Evolutionary conservation across 176 grass and related monocot species (phyloP), one percentile per base, ranked within the genome.

Genomic region (Puccinellia tenuiflora): DNA sequence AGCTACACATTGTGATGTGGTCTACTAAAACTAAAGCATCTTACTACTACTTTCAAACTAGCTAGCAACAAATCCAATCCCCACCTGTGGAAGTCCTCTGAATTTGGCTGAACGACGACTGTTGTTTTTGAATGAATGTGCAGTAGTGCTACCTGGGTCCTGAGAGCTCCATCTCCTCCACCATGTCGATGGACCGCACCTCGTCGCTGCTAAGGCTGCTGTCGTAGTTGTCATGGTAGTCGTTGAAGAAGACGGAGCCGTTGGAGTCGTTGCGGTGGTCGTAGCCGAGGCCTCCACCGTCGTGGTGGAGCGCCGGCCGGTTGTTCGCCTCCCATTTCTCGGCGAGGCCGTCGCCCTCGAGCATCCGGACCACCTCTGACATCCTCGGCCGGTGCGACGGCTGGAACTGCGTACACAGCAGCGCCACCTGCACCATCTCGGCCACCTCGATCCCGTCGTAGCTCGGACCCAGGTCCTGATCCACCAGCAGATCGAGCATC

Each of bases 101-200:
- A 46, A 46, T 72, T 9, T 45, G 39, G 9, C 21, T 37, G 72
- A 39, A 10, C 50, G 25, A 35, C 5, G 35, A 37, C 35, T 37
- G 35, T 37, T 80, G 34, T 56, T 34, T 43, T 2, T 35, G 16
- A 17, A 56, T 35, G 22, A 34, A 5, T 4, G 10, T 11, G 67
- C 67, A 6, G 67, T 9, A 42, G 88, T 93, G 39, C 91, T 94
- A 94, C 86, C 92, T 85, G 1, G 92, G 92, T 0, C 92, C 92
- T 1, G 92, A 94, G 42, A 94, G 85, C 81, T 94, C 89, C 89
- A 94, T 94, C 82, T 94, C 92, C 75, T 94, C 89, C 42, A 89
- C 87, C 84, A 86, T 84, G 81, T 88, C 89, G 46, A 85, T 47
- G 28, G 89, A 88, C 15, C 77, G 26, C 7, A 76, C 82, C 67